Percentiles rank a stretch among this genome's conserved stretches.
These are phyloP conservation scores for Rosa lucieae DNA, from an alignment of 306 rosid genomes.

Conservation along the genomic window DNA sequence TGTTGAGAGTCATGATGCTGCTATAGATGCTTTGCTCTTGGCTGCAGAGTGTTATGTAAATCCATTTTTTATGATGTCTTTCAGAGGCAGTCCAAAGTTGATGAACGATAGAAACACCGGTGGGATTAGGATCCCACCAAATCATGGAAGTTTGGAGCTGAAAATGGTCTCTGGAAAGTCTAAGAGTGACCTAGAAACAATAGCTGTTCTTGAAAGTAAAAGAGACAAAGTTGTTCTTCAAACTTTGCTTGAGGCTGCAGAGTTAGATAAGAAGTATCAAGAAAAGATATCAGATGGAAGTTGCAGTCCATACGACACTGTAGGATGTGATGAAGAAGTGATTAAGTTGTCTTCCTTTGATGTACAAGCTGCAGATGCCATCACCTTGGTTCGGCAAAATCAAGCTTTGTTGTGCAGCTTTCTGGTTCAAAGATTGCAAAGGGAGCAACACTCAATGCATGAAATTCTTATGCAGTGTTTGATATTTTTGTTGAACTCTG, in stretches of 20 bases:
- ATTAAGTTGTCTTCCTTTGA: slow-evolving; percentile 60
- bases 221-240: slow-evolving; percentile 81
- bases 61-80: slow-evolving; percentile 76
- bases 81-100: slow-evolving; percentile 46
- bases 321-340: slow-evolving; percentile 63
- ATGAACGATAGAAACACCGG: slow-evolving; percentile 35
- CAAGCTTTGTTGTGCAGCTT: slow-evolving; percentile 77
- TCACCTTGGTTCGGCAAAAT: slow-evolving; percentile 89
- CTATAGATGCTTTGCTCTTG: slow-evolving; percentile 85
- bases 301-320: slow-evolving; percentile 38
- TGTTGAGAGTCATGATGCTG: slow-evolving; percentile 87
- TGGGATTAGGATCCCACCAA: slow-evolving; percentile 35
- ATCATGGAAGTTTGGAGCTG: slow-evolving; percentile 37
- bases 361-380: slow-evolving; percentile 68
- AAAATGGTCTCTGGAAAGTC: slow-evolving; percentile 46
- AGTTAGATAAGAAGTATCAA: slow-evolving; percentile 68
- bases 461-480: slow-evolving; percentile 92
- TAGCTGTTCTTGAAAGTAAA: slow-evolving; percentile 65
- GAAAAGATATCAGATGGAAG: slow-evolving; percentile 46
- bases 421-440: slow-evolving; percentile 56
- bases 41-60: slow-evolving; percentile 95
- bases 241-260: slow-evolving; percentile 85
- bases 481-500: slow-evolving; percentile 70
- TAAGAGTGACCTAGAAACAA: slow-evolving; percentile 52
- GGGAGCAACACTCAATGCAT: slow-evolving; percentile 72